Percentiles rank a stretch among this genome's conserved stretches.
phyloP scores from a whole-genome alignment of 1,284 basidiomycete genomes.

The Polyporus tsugae region DNA sequence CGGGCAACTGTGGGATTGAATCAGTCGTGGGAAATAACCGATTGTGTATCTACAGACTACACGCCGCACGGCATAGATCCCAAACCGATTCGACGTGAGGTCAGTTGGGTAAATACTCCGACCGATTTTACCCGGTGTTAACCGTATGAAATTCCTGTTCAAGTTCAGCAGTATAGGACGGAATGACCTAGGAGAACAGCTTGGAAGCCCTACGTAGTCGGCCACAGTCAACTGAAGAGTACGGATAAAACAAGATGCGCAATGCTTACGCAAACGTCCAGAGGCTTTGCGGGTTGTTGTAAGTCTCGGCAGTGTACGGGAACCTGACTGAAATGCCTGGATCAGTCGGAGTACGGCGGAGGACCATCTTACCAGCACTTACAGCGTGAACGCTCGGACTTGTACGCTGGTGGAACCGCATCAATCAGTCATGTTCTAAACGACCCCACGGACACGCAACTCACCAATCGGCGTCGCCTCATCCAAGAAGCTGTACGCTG shows the following conservation, averaged over 20 bases:
- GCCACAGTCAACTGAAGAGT: background rate
- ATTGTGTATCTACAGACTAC: no score
- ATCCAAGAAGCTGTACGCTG: slow-evolving; percentile 41
- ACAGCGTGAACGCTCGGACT: slow-evolving; percentile 47
- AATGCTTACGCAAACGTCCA: slow-evolving; percentile 61
- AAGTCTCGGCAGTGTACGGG: slow-evolving; percentile 67
- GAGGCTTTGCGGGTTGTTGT: slow-evolving; percentile 68
- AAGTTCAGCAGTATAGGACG: background rate
- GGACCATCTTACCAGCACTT: slow-evolving; percentile 17
- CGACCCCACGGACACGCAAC: background rate
- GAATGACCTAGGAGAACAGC: background rate
- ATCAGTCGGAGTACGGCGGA: background rate
- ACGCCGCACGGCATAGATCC: background rate
- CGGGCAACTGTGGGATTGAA: no score
- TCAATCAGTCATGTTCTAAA: background rate
- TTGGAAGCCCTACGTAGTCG: background rate
- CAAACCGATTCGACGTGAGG: background rate
- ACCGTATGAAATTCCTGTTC: background rate
- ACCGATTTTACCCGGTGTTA: background rate
- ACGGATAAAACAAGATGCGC: background rate
- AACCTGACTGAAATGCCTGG: slow-evolving; percentile 53
- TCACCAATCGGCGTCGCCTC: slow-evolving; percentile 39
- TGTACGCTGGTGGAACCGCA: slow-evolving; percentile 34
- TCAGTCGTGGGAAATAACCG: no score
- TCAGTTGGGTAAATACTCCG: background rate